Evolutionary conservation across 495 filamentous ascomycete species (phyloP).

Genomic region (Tuber melanosporum): DNA sequence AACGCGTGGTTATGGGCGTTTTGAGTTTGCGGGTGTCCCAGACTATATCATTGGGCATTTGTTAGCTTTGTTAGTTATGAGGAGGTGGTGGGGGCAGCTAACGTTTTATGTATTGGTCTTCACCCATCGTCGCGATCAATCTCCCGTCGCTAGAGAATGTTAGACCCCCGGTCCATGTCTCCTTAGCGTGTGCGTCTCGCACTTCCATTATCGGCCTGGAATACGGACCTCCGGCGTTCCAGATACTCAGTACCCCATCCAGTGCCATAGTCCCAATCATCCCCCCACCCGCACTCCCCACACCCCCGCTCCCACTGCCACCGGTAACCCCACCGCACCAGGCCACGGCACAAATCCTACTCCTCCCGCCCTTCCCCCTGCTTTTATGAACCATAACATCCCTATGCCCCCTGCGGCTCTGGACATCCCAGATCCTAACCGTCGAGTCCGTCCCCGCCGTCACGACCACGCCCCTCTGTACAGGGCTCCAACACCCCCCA

Average conservation of each 20-base stretch:
- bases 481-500: constrained; percentile 80
- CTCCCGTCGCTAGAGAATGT: constrained; percentile 87
- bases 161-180: constrained; percentile 91
- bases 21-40: constrained; percentile 99
- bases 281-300: constrained; percentile 64
- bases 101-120: constrained; percentile 60
- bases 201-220: constrained; percentile 81
- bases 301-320: background rate
- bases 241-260: constrained; percentile 89
- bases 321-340: constrained; percentile 49
- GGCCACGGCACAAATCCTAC: constrained; percentile 83
- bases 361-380: constrained; percentile 79
- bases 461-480: constrained; percentile 70
- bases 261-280: constrained; percentile 80
- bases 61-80: constrained; percentile 13
- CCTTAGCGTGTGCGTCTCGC: constrained; percentile 68
- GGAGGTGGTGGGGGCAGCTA: background rate
- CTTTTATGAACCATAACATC: constrained; percentile 95
- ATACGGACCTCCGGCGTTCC: constrained; percentile 80
- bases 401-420: constrained; percentile 75
- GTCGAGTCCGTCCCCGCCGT: constrained; percentile 93
- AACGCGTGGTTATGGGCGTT: constrained; percentile 67
- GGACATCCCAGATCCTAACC: constrained; percentile 92
- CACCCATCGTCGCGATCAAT: constrained; percentile 79
- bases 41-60: constrained; percentile 46